Evolutionary conservation across 371 early-diverging fungal genomes (phyloP), one percentile per base, ranked within the genome.

Genomic region (Mortierella sp.): DNA sequence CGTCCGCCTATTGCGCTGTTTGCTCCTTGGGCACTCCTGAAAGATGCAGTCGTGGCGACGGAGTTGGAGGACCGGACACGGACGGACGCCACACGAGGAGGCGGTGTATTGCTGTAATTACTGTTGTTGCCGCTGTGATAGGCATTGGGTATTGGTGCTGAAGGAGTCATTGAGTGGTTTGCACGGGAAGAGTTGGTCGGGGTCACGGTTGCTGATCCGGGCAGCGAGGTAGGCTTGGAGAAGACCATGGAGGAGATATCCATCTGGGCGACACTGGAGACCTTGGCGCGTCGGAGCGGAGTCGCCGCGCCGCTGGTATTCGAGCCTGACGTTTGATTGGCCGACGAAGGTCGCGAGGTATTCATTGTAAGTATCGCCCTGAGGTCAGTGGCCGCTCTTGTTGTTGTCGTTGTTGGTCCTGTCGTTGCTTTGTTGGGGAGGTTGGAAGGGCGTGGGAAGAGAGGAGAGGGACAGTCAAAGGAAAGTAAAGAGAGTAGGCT

Each of bases 241-340:
- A 72, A 55, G 53, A 31, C 9, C 51, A 76, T 71, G 21, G 77
- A 55, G 3, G 81, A 78, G 40, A 85, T 74, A 69, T 81, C 79
- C 74, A 81, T 78, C 73, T 85, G 81, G n/a, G 81, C 81, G 61
- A 55, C 34, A 50, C 75, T 76, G 55, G 81, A 69, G 3, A 85
- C 81, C 55, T 84, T 84, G 73, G 74, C 71, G 9, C 81, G 81
- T 51, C 78, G 77, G 55, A 74, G 69, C 26, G 77, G 73, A 3
- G 75, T 67, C n/a, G 83, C 8, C 13, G 37, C 50, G 37, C 67
- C 9, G 48, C 71, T 51, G 11, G 31, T 44, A 48, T 55, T 43
- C 64, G 53, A 48, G 70, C n/a, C 48, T 16, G 76, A 28, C 26
- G 44, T 57, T 40, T 77, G 74, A 55, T 73, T 77, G 70, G 80